Percentiles rank a stretch among this genome's conserved stretches.
Evolutionary conservation across 176 grass and related monocot species (phyloP).

Genomic region (Ampelocalamus luodianensis): DNA sequence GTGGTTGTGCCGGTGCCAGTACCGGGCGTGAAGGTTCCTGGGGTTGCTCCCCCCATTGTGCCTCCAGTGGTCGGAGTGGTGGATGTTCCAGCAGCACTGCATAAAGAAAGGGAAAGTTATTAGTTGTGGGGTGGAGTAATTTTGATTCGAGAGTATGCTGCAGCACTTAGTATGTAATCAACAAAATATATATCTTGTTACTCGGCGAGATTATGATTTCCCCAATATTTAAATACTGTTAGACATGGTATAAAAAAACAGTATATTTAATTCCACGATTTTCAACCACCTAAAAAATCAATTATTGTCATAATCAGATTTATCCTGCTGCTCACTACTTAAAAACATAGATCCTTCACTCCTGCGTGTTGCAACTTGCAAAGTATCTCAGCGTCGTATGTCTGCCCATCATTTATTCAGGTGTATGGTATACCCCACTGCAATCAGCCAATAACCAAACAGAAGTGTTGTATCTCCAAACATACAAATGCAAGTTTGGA

Average conservation of each 20-base stretch:
- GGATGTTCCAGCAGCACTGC: conserved; percentile 57
- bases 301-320: background rate
- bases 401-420: background rate
- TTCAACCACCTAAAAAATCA: background rate
- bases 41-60: conserved; percentile 40
- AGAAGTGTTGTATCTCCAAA: background rate
- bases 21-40: conserved; percentile 64
- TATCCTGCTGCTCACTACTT: background rate
- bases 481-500: background rate
- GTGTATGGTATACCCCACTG: background rate
- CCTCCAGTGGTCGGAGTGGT: conserved; percentile 53
- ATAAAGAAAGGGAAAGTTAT: background rate
- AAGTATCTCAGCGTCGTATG: background rate
- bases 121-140: background rate
- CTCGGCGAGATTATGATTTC: background rate
- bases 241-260: background rate
- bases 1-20: conserved; percentile 39
- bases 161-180: background rate
- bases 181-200: background rate
- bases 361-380: background rate
- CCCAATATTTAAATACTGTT: background rate
- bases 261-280: background rate
- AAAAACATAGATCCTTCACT: background rate
- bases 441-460: background rate
- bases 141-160: background rate